Conservation (phyloP, 306 rosid species). For the Prunus fruticosa region DNA sequence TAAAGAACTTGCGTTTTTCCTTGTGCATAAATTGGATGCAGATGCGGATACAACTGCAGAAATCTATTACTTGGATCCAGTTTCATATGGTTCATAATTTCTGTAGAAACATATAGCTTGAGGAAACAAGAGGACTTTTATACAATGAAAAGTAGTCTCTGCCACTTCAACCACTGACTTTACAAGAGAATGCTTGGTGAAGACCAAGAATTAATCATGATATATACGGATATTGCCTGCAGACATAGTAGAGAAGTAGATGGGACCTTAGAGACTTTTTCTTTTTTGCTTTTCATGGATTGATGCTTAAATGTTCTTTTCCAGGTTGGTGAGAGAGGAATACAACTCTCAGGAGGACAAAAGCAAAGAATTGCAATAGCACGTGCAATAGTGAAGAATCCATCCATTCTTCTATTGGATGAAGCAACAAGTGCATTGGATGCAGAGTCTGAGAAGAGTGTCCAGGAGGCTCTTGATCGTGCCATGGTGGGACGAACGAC, state of each 20-base stretch:
- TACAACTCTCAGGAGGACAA: conserved; percentile 94
- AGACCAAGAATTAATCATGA: background rate
- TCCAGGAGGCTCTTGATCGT: conserved; percentile 96
- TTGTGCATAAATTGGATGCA: background rate
- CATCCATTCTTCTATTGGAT: conserved; percentile 76
- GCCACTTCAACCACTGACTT: background rate
- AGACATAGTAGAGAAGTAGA: background rate
- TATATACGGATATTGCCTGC: background rate
- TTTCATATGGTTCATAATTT: background rate
- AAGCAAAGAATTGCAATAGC: conserved; percentile 95
- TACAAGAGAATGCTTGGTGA: background rate
- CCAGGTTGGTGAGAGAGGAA: conserved; percentile 98
- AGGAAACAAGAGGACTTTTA: background rate
- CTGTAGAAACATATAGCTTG: background rate
- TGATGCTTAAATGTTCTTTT: conserved; percentile 3
- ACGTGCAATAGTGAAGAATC: conserved; percentile 88
- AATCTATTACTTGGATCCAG: too few relatives aligned
- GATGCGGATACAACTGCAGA: background rate
- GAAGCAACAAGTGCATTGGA: conserved; percentile 98
- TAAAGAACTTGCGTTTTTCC: background rate
- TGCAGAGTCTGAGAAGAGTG: conserved; percentile 93
- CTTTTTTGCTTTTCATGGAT: background rate
- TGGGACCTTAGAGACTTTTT: background rate
- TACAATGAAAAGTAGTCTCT: background rate
- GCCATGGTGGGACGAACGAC: conserved; percentile 96